These are phyloP conservation scores for Pythium volutum DNA, from an alignment of 352 stramenopile genomes.

Conservation along the genomic window DNA sequence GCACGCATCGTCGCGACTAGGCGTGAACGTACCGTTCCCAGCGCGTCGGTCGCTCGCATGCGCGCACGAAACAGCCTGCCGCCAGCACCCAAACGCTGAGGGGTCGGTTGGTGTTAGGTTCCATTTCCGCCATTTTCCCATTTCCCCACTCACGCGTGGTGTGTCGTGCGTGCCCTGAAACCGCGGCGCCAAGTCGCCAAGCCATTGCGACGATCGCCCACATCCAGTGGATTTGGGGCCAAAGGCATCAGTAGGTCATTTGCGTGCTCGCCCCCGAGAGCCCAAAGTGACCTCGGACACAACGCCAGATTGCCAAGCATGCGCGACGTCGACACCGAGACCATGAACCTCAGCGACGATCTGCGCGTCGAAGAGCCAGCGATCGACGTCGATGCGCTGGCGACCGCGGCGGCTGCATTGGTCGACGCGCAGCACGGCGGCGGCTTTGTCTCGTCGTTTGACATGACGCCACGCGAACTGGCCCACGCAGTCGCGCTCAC, in stretches of 20 bases:
- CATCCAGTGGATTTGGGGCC: too few relatives aligned
- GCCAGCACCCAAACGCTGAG: too few relatives aligned
- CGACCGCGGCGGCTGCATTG: background rate
- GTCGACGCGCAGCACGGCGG: slow-evolving; percentile 10
- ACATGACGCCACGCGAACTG: slow-evolving; percentile 18
- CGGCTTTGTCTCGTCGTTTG: slow-evolving; percentile 24
- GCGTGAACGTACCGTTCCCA: background rate
- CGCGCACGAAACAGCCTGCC: background rate
- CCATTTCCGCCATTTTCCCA: too few relatives aligned
- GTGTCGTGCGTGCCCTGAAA: too few relatives aligned
- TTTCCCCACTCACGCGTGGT: too few relatives aligned
- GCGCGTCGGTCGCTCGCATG: background rate
- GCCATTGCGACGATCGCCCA: too few relatives aligned
- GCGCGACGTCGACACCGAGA: slow-evolving; percentile 21
- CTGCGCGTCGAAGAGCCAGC: slow-evolving; percentile 15
- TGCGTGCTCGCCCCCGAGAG: too few relatives aligned
- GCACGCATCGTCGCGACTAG: background rate
- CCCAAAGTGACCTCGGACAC: background rate
- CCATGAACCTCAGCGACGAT: slow-evolving; percentile 19
- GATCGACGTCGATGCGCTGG: background rate
- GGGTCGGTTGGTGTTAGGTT: too few relatives aligned
- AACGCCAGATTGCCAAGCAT: background rate
- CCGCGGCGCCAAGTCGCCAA: too few relatives aligned
- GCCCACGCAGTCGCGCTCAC: slow-evolving; percentile 4
- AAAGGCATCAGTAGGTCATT: too few relatives aligned